These are phyloP conservation scores for Trichoderma cornu-damae DNA, from an alignment of 2,329 filamentous ascomycete genomes.

Conservation along the genomic window DNA sequence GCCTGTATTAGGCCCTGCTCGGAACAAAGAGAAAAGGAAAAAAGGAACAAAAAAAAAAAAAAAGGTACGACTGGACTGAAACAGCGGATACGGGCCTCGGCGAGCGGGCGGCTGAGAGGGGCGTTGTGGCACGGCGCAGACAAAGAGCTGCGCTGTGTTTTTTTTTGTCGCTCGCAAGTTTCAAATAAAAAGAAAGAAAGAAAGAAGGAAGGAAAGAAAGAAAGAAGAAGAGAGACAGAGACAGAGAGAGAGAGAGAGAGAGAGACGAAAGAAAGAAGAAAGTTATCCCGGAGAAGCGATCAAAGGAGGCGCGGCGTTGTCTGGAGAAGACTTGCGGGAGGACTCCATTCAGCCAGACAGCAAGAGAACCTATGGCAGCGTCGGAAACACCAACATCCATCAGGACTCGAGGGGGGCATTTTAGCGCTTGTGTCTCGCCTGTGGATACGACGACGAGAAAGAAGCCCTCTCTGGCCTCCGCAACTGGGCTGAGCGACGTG, in stretches of 20 bases:
- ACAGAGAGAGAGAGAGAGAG: too few relatives aligned
- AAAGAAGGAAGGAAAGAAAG: background rate
- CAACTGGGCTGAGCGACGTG: background rate
- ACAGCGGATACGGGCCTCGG: background rate
- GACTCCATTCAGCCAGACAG: background rate
- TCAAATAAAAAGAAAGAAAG: background rate
- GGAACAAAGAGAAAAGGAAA: background rate
- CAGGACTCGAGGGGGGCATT: too few relatives aligned
- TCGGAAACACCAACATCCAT: background rate
- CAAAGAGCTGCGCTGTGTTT: background rate
- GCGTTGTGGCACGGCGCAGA: background rate
- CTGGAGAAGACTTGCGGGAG: background rate
- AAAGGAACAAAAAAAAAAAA: background rate
- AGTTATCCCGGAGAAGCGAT: background rate
- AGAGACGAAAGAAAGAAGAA: background rate
- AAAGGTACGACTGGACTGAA: background rate
- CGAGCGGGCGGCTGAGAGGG: background rate
- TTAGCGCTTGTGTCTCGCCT: too few relatives aligned
- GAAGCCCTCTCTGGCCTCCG: slow-evolving; percentile 6
- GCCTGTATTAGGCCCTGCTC: background rate
- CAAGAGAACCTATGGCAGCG: background rate
- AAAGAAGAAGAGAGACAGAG: background rate
- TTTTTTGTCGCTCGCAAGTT: too few relatives aligned
- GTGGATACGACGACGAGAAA: slow-evolving; percentile 3
- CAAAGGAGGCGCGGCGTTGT: slow-evolving; percentile 4